Evolutionary conservation across 1,284 basidiomycete species (phyloP), one percentile per base, ranked within the genome.

Genomic region (Neonothopanus nambi): DNA sequence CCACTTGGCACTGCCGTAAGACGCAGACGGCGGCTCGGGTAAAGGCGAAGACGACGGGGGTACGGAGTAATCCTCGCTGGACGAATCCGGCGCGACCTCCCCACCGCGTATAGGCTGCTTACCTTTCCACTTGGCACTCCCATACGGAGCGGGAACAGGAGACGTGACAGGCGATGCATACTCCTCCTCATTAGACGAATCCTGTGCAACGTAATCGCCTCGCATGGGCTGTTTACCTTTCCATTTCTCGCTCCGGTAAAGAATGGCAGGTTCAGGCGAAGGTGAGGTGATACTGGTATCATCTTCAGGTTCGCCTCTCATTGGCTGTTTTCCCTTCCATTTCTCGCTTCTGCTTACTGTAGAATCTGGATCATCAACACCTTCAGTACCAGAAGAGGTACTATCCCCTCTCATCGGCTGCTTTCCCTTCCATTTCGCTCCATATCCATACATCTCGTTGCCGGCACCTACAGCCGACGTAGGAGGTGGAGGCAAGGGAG

Each of bases 291-390:
- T 33, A 13, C 30, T 13, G 8, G 8, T 11, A 5, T 9, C 30
- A 8, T 33, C 30, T 13, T 33, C 30, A 33, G 30, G 30, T 9
- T 2, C 3, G 8, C 48, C 46, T 23, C 35, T 45, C 38, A 48
- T 54, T 26, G 40, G 40, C 52, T 54, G 52, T 35, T 54, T 48
- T 3, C 46, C 46, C n/a, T 38, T 54, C 41, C 44, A 51, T 23
- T 51, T 51, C 28, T 51, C 49, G 33, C 49, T 51, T 24, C 49
- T 30, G 13, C 13, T 11, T 13, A 33, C 30, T 13, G 30, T 3
- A 33, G 9, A 8, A 13, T 33, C 30, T 4, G 30, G 13, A 33
- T 33, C 30, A 33, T 33, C 30, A 13, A 33, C 30, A 33, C 30
- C 13, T 13, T 13, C 30, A 5, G 30, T 11, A 8, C 30, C 13